Evolutionary conservation across 768 basidiomycete species (phyloP), one percentile per base, ranked within the genome.

Genomic region (Phlegmacium glaucopus): DNA sequence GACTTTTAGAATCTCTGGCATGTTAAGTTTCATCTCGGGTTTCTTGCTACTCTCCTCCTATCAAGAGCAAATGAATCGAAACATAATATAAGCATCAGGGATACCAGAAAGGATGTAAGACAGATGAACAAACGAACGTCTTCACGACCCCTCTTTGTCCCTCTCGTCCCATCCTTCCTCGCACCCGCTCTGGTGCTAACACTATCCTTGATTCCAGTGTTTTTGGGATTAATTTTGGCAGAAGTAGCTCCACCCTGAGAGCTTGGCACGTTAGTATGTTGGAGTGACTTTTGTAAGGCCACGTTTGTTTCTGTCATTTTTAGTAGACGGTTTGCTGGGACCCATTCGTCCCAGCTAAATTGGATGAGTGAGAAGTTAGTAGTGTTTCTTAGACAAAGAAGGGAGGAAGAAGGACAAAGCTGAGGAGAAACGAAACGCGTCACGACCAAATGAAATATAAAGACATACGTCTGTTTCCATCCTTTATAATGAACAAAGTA

Each of bases 401-500:
- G 25, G 25, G 7, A 9, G 9, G 4, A 43, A 39, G 25, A 13
- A 9, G 9, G 4, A 43, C 35, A 28, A 40, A 40, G 39, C 6
- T 26, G n/a, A 47, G 39, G 15, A 28, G 29, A 12, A 16, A 15
- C 35, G 42, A 18, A 34, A 28, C 29, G 18, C 35, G 45, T 13
- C n/a, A n/a, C n/a, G n/a, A n/a, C n/a, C n/a, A n/a, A 26, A 39
- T 22, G 8, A 12, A 16, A n/a, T 25, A 27, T 27, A 18, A n/a
- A n/a, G 16, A 72, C 81, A 55, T 62, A 94, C 92, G 91, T 94
- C 66, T 92, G 89, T 65, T 97, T 99, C 96, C 96, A 99, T 8
- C 96, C 96, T 67, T 97, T 96, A 76, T 99, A 99, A 66, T 99
- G 96, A 32, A 99, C 94, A 51, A 89, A 85, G 68, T 91, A 97